Base-by-base conservation (phyloP, 495 filamentous ascomycete genomes). In the Trichoderma erinaceum region DNA sequence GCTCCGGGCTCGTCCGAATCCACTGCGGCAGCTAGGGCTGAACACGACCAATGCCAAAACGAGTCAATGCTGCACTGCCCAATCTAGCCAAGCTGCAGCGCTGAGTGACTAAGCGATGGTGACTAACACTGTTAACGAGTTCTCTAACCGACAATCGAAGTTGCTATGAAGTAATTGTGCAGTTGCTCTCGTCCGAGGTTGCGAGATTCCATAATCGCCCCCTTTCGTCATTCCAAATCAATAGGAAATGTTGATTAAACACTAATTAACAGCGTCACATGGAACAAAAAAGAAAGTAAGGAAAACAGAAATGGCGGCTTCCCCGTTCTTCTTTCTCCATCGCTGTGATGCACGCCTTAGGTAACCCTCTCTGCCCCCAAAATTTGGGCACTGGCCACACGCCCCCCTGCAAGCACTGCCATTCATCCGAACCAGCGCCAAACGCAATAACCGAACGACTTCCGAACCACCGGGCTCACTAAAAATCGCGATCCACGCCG, bases 361-460 rank as follows among this genome's bases (percentile, higher is more conserved):
- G 29, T 4, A 29, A 29, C 29, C 29, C 29, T 29, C 29, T 29
- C 29, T 29, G 5, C 41, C 41, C 10, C 41, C 41, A 44, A 44
- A 52, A 52, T 52, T 15, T 52, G 4, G 48, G 48, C 48, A 52
- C n/a, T 52, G 48, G 6, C 50, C 50, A 56, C 50, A 16, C 50
- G 2, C 13, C 44, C 44, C 18, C 21, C 50, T 56, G 44, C 21
- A 56, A 8, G 50, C 10, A 21, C 23, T 61, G 56, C 56, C 56
- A 61, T 61, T 61, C 56, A 61, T 61, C 56, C 56, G 56, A 61
- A 10, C 8, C 23, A 21, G 43, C 46, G 7, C 15, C 12, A n/a
- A 4, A 23, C 3, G 27, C 25, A 61, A 29, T 61, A 61, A 61
- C 56, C 56, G 56, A 61, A 61, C 56, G 56, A 61, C 56, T 61